Evolutionary conservation across 2,329 filamentous ascomycete genomes (phyloP), one percentile per base, ranked within the genome.

Genomic region (Tolypocladium nubicola): DNA sequence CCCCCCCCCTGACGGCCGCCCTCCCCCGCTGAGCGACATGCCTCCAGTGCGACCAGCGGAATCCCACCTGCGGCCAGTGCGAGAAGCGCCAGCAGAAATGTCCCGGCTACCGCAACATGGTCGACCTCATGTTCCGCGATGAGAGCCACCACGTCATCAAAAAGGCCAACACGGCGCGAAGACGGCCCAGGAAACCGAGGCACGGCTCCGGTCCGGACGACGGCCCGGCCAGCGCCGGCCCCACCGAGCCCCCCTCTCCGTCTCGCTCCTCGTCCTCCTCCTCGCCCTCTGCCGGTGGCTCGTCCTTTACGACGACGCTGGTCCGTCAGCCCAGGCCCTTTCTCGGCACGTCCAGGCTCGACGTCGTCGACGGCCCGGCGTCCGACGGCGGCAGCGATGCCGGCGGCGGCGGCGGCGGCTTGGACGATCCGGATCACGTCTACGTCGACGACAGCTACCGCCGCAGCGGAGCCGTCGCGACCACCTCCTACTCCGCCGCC

Each of bases 51-150:
- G 80, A 83, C 62, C 76, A 81, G 64, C 71, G 68, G 57, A 73
- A 75, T 52, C 76, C 77, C 11, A 73, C 75, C 52, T 83, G 80
- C 58, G 78, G 78, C 53, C 80, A 83, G 65, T 83, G 80, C 64
- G 72, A 75, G 54, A 80, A 80, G 64, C 75, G 78, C 47, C 73
- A 77, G 58, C 72, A 78, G 55, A 59, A 68, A 67, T 83, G 80
- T 58, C 79, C 80, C 38, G 80, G 80, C 57, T 83, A 83, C 62
- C 72, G 80, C 49, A 79, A 80, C 60, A 70, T 78, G 53, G 75
- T 80, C 45, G 80, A 83, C 61, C 73, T 83, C 59, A 81, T 83
- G 73, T 83, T 83, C 62, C 76, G 80, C 47, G 78, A 83, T 63
- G 78, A 83, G 65, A 83, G 77, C 61, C 75, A 73, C 38, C 78